Evolutionary conservation across 2,329 filamentous ascomycete species (phyloP).

Genomic region (Reticulascus tulasneorum): DNA sequence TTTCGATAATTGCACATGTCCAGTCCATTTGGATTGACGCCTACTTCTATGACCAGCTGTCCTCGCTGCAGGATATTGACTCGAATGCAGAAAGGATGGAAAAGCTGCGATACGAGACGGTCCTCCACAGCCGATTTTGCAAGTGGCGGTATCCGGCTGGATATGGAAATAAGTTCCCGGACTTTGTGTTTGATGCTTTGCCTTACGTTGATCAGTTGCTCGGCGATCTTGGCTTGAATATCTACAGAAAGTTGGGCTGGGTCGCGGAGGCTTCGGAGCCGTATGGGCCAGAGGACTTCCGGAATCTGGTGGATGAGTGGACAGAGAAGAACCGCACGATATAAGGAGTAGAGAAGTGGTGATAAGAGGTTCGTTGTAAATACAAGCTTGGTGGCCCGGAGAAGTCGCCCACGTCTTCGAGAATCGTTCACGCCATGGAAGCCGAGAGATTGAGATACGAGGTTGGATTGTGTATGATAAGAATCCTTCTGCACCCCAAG

Average conservation of each 20-base stretch:
- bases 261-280: conserved; percentile 49
- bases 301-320: conserved; percentile 51
- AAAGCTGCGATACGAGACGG: conserved; percentile 47
- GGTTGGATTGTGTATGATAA: too few species aligned
- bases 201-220: conserved; percentile 70
- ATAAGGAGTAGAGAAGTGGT: too few species aligned
- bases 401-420: too few species aligned
- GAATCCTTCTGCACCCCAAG: too few species aligned
- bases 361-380: too few species aligned
- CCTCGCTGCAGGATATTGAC: conserved; percentile 16
- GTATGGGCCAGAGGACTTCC: conserved; percentile 58
- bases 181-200: conserved; percentile 72
- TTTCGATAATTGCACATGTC: conserved; percentile 25
- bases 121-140: conserved; percentile 65
- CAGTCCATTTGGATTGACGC: conserved; percentile 42
- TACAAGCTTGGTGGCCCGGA: too few species aligned
- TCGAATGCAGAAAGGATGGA: conserved; percentile 29
- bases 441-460: too few species aligned
- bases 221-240: conserved; percentile 58
- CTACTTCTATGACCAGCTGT: conserved; percentile 37
- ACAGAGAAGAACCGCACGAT: conserved; percentile 5
- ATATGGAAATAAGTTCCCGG: conserved; percentile 58
- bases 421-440: too few species aligned
- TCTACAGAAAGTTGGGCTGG: conserved; percentile 50
- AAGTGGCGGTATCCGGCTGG: conserved; percentile 66